Base-by-base conservation (phyloP, 2,329 filamentous ascomycete species). In the Herpotrichia juniperi region DNA sequence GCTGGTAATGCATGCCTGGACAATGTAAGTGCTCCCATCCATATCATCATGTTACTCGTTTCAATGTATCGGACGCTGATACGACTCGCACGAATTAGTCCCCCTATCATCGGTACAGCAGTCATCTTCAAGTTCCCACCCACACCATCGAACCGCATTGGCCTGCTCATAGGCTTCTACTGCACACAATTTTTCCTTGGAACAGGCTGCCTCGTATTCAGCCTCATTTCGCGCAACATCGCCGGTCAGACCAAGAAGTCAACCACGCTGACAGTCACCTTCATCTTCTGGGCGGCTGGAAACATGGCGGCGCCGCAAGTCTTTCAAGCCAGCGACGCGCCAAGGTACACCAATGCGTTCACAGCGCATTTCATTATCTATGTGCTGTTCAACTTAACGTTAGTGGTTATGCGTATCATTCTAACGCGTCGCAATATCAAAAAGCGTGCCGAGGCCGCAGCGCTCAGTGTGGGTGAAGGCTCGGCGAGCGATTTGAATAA, bases 151-250 rank as follows among this genome's bases (percentile, higher is more conserved):
- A 63, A 56, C 30, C 42, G 61, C 3, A 61, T 58, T 14, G 64
- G 63, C 3, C 59, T 68, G 2, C 56, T 69, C 7, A 62, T 66
- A 11, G 61, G 61, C 0, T 67, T 67, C 55, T 69, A 69, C 49
- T 64, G 59, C 53, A 68, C 64, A 1, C 63, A 66, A 43, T 68
- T 67, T 48, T 51, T 56, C 42, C 49, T 62, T 14, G 62, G 62
- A 5, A 45, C 57, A 42, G 56, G 62, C 2, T 59, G 60, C 40
- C 48, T 60, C 42, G 53, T 61, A 25, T 49, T 55, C 39, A 51
- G 57, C 2, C 35, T 61, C 21, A 53, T 62, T 5, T 49, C 52
- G 16, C 45, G 56, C 4, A 59, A 63, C 42, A 51, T 58, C 22
- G 58, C 58, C 4, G 59, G 59, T 1, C 56, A 61, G 19, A 61